Evolutionary conservation across 2,329 filamentous ascomycete genomes (phyloP), one percentile per base, ranked within the genome.

Genomic region (Trichothecium roseum): DNA sequence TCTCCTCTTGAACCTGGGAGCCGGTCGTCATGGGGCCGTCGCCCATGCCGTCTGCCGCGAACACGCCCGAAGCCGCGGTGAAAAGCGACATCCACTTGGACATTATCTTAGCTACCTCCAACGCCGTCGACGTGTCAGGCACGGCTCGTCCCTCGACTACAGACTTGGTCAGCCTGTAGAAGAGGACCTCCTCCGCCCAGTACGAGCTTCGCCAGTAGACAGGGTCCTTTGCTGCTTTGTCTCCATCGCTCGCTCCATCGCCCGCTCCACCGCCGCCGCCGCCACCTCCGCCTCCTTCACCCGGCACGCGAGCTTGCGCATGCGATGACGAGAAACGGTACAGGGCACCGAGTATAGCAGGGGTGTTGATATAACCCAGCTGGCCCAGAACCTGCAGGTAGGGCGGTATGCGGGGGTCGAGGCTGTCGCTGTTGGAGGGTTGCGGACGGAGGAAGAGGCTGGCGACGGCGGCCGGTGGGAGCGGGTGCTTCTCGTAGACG

Each of bases 101-200:
- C 37, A 74, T 63, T 30, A 68, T 53, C 36, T 57, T 56, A 17
- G 68, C 62, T 27, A 76, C 53, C 15, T 67, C 60, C 8, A 76
- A 45, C 0, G 68, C 71, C n/a, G 70, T 64, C 18, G 62, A 53
- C 13, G 56, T 48, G 17, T 59, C 61, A 38, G 52, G 57, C 32
- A 76, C 69, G 2, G 63, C 66, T 1, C 51, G 56, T 0, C 67
- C 72, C 32, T 72, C 62, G 2, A 68, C 81, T 34, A 96, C 87
- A 0, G 81, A 83, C 59, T 93, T 94, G 3, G 86, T 85, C 34
- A 98, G 86, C 4, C 88, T 79, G 56, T 94, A 93, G 51, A 95
- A 81, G 59, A 96, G 84, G 34, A 91, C 80, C 60, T 95, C 94
- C 54, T 98, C 91, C 1, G 81, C 56, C 40, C 62, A 62, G 42